phyloP scores from a whole-genome alignment of 1,139 yeast genomes.

The Pichia terricola region DNA sequence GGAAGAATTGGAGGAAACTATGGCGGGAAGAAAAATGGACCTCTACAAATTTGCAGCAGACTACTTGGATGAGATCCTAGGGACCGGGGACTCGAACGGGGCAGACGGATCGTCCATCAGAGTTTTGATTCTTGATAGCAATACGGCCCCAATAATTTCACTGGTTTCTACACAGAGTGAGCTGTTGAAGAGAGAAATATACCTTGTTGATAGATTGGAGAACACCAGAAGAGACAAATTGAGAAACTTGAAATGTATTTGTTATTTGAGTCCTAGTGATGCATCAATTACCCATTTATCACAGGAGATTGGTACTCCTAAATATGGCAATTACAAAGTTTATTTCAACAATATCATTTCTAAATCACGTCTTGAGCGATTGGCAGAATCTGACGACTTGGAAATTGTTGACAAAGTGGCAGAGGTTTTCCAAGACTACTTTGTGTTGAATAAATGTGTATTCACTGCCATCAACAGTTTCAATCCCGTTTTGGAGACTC shows the following conservation, averaged over 20 bases:
- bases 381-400: constrained; percentile 85
- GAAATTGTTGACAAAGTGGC: constrained; percentile 70
- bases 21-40: constrained; percentile 31
- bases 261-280: constrained; percentile 59
- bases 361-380: constrained; percentile 68
- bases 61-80: constrained; percentile 40
- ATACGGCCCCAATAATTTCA: constrained; percentile 76
- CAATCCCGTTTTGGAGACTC: constrained; percentile 10
- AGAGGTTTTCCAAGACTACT: constrained; percentile 79
- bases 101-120: constrained; percentile 29
- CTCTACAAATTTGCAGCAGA: constrained; percentile 40
- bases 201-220: constrained; percentile 63
- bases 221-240: constrained; percentile 60
- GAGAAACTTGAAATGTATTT: constrained; percentile 78
- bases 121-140: constrained; percentile 68
- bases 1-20: too few relatives aligned
- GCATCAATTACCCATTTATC: constrained; percentile 39
- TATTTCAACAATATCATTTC: constrained; percentile 68
- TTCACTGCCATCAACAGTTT: constrained; percentile 29
- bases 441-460: constrained; percentile 60
- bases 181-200: constrained; percentile 70
- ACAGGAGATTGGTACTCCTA: constrained; percentile 67
- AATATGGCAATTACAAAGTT: constrained; percentile 65
- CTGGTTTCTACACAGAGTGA: constrained; percentile 83
- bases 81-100: constrained; percentile 11